Evolutionary conservation across 2,329 filamentous ascomycete species (phyloP).

Genomic region (Alternaria sp.): DNA sequence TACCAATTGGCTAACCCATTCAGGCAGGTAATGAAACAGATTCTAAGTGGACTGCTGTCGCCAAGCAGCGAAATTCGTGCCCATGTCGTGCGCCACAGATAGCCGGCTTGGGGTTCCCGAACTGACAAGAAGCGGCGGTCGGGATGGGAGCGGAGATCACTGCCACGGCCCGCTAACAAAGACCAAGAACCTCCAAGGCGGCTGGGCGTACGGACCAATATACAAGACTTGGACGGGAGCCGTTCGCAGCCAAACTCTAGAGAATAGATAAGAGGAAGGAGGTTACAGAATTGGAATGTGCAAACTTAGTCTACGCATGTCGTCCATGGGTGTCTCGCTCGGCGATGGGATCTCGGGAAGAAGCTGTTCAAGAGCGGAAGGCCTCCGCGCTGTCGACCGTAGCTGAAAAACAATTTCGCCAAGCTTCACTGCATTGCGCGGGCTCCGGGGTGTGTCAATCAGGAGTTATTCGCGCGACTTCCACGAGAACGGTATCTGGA

Average conservation of each 20-base stretch:
- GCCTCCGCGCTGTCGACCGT: background rate
- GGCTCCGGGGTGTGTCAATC: background rate
- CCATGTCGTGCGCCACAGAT: background rate
- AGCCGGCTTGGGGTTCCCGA: background rate
- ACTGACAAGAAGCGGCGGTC: background rate
- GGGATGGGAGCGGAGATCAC: slow-evolving; percentile 2
- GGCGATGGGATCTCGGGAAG: slow-evolving; percentile 4
- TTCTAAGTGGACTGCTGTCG: background rate
- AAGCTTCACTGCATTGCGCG: background rate
- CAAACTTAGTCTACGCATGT: slow-evolving; percentile 2
- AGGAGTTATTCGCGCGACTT: too few species aligned
- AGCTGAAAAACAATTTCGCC: background rate
- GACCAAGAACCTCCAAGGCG: slow-evolving; percentile 1
- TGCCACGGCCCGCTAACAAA: slow-evolving; percentile 2
- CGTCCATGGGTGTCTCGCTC: background rate
- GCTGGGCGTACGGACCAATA: slow-evolving; percentile 10
- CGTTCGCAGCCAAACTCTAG: background rate
- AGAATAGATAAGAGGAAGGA: slow-evolving; percentile 9
- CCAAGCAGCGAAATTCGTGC: slow-evolving; percentile 9
- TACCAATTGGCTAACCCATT: slow-evolving; percentile 10
- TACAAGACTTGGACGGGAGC: background rate
- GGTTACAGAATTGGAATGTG: slow-evolving; percentile 8
- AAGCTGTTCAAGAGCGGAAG: background rate
- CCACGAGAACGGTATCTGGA: too few species aligned
- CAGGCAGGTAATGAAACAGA: slow-evolving; percentile 13